A percentile compares a stretch with the other conserved stretches of the same genome.
Conservation (phyloP, 805 yeast species). For the Ogataea dorogensis region DNA sequence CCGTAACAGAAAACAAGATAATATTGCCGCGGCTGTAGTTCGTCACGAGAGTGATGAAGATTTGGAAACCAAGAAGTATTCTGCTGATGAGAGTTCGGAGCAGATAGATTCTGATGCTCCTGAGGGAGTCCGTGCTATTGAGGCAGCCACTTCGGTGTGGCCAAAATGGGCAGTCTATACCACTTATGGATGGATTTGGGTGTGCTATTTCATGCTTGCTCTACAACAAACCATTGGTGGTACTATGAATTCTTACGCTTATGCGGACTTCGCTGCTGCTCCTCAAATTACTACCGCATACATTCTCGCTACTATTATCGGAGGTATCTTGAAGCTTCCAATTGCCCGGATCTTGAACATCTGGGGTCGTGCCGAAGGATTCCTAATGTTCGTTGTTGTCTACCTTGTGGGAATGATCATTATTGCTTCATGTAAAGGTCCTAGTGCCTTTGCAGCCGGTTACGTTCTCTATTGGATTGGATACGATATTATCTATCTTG, state of each 20-base stretch:
- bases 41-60: not conserved
- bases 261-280: slow-evolving; percentile 28
- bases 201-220: slow-evolving; percentile 35
- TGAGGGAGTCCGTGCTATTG: slow-evolving; percentile 32
- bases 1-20: slow-evolving; percentile 3
- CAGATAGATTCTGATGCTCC: slow-evolving; percentile 23
- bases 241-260: slow-evolving; percentile 26
- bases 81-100: not conserved
- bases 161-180: slow-evolving; percentile 25
- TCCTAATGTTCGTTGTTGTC: slow-evolving; percentile 22
- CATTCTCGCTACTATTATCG: slow-evolving; percentile 32
- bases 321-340: slow-evolving; percentile 34
- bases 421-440: slow-evolving; percentile 30
- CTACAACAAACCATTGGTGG: slow-evolving; percentile 28
- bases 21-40: slow-evolving; percentile 1
- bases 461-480: slow-evolving; percentile 34
- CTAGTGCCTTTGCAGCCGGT: slow-evolving; percentile 30
- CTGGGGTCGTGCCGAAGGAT: slow-evolving; percentile 35
- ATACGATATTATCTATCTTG: slow-evolving; percentile 28
- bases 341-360: slow-evolving; percentile 28
- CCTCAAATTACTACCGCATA: slow-evolving; percentile 32
- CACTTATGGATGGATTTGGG: slow-evolving; percentile 35
- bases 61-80: not conserved
- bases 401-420: slow-evolving; percentile 29
- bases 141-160: slow-evolving; percentile 36